Base-by-base conservation (phyloP, 1,139 yeast species). In the Geotrichum carabidarum region DNA sequence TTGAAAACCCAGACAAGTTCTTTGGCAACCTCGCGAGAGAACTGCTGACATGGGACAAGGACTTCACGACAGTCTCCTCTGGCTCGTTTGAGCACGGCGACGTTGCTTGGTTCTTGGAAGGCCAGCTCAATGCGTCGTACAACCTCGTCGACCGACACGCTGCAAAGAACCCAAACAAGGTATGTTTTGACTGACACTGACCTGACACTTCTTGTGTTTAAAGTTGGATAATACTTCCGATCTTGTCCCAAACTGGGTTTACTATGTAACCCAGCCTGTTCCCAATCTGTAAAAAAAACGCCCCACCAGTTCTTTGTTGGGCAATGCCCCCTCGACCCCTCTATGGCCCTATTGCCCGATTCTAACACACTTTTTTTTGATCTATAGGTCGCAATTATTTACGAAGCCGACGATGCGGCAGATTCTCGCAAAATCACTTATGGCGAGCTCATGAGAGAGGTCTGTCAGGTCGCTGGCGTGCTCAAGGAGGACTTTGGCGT, bases 81-180 rank as follows among this genome's bases (percentile, higher is more conserved):
- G 96, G 97, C 30, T 78, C 85, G 55, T 80, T 93, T 65, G 76
- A 76, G 58, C 74, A 82, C 61, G 98, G 96, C 63, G 95, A 91
- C 67, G 78, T 83, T 43, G 86, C 96, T 45, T 93, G 98, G 98
- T 93, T 93, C 68, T 73, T 89, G 53, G 93, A 89, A 60, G 99
- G 99, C 68, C 84, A 86, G 74, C 80, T 93, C 70, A 93, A 93
- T 68, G 98, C 99, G 50, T 79, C 89, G 58, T 91, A 85, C 77
- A 93, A 93, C 78, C 87, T 96, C 80, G 96, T 93, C 63, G 99
- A 93, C 74, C 83, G 98, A 76, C 95, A 89, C 69, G 99, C 99
- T 8, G 79, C 86, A 62, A 79, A 78, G 55, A 85, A 80, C 69
- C 99, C 99, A 57, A 81, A 89, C 68, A 89, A 90, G 76, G 63